phyloP scores from a whole-genome alignment of 2,329 filamentous ascomycete species.

The Neoscytalidium dimidiatum region DNA sequence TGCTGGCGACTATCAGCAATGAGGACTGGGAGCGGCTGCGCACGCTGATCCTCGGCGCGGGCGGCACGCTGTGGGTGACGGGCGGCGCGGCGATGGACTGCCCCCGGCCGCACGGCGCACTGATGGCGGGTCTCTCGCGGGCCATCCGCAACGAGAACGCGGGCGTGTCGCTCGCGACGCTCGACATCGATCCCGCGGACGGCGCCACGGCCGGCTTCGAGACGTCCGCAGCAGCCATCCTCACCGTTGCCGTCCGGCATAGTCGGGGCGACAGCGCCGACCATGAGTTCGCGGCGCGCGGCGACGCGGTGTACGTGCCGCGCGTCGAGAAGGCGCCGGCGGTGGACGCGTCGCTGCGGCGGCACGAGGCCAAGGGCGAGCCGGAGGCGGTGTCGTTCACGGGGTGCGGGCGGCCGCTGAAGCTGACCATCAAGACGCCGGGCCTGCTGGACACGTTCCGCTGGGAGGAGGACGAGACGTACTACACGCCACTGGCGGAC shows the following conservation, averaged over 20 bases:
- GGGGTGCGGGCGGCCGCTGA: not conserved
- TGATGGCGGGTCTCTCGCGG: slow-evolving; percentile 7
- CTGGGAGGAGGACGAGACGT: slow-evolving; percentile 1
- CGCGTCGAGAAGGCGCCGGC: slow-evolving; percentile 5
- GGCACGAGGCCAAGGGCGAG: not conserved
- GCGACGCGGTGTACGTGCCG: not conserved
- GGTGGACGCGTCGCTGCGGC: not conserved
- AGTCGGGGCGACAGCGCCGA: not conserved
- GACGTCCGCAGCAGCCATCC: not conserved
- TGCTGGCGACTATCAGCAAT: not conserved
- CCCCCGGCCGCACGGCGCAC: not conserved
- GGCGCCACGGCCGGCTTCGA: not conserved
- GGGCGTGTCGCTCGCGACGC: not conserved
- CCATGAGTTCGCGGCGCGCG: slow-evolving; percentile 2
- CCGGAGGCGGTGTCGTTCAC: not conserved
- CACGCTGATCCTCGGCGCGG: not conserved
- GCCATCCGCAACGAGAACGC: not conserved
- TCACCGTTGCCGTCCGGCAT: not conserved
- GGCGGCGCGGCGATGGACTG: not conserved
- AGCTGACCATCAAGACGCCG: not conserved
- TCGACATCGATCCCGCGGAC: slow-evolving; percentile 7
- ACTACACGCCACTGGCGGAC: not conserved
- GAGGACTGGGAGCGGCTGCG: slow-evolving; percentile 1
- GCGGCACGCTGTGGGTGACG: not conserved
- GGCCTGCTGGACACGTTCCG: slow-evolving; percentile 4